These are phyloP conservation scores for Colletotrichum falcatum DNA, from an alignment of 2,329 filamentous ascomycete genomes.

Conservation along the genomic window DNA sequence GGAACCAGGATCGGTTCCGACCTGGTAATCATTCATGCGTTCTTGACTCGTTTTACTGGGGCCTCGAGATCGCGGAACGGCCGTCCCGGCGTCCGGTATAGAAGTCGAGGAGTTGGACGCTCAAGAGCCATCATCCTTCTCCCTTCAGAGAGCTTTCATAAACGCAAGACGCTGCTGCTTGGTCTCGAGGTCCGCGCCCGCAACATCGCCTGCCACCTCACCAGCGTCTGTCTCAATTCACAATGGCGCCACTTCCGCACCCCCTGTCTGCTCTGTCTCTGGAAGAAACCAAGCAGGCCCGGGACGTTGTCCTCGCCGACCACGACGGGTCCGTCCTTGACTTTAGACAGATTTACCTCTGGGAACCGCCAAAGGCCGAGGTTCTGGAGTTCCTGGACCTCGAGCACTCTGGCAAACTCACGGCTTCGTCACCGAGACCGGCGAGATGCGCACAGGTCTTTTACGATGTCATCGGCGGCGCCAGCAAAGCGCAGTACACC, in stretches of 20 bases:
- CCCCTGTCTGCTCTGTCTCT: conserved; percentile 48
- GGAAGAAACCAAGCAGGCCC: conserved; percentile 50
- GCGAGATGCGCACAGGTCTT: conserved; percentile 53
- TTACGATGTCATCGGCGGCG: conserved; percentile 50
- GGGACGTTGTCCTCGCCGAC: conserved; percentile 48
- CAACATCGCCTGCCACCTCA: conserved; percentile 3
- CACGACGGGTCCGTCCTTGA: conserved; percentile 48
- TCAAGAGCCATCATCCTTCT: background rate
- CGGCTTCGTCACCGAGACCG: conserved; percentile 45
- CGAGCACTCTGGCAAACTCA: conserved; percentile 52
- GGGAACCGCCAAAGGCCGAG: conserved; percentile 58
- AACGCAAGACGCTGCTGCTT: conserved; percentile 10
- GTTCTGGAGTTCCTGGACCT: conserved; percentile 56
- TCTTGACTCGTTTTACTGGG: conserved; percentile 16
- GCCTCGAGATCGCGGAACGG: conserved; percentile 4
- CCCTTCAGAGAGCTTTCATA: conserved; percentile 25
- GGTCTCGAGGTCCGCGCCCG: background rate
- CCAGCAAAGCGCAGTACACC: conserved; percentile 46
- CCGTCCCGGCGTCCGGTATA: conserved; percentile 7
- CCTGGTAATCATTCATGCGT: background rate
- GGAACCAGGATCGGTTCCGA: conserved; percentile 22
- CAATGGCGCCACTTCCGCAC: conserved; percentile 45
- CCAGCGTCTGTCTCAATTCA: background rate
- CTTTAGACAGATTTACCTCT: conserved; percentile 60
- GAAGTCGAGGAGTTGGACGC: background rate